Conservation (phyloP, 1,284 basidiomycete genomes). For the Ceratobasidium sp. region DNA sequence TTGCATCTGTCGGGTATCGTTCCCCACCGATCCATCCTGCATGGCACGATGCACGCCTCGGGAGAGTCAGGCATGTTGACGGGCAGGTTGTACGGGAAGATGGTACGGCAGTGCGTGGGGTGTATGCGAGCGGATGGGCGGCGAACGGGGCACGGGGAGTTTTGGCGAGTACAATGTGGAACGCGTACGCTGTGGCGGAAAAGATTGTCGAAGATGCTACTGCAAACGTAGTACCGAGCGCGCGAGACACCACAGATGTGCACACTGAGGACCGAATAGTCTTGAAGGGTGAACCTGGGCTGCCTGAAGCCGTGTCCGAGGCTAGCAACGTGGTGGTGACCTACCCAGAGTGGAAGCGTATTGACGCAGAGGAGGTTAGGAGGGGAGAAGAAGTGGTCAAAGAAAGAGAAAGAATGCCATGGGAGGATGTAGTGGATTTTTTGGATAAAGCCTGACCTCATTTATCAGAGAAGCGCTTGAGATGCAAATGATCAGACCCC, state of each 20-base stretch:
- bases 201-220: constrained; percentile 69
- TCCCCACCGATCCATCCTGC: constrained; percentile 56
- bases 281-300: constrained; percentile 54
- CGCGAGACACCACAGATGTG: constrained; percentile 59
- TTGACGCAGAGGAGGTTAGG: constrained; percentile 75
- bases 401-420: constrained; percentile 82
- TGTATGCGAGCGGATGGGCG: constrained; percentile 94
- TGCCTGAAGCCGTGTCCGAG: constrained; percentile 64
- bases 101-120: constrained; percentile 32
- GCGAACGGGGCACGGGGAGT: constrained; percentile 93
- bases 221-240: constrained; percentile 42
- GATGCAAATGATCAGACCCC: not conserved
- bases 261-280: constrained; percentile 59
- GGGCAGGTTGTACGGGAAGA: constrained; percentile 57
- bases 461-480: not conserved
- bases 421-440: constrained; percentile 57
- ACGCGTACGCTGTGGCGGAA: constrained; percentile 86
- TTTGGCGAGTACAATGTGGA: constrained; percentile 93
- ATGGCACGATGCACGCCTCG: constrained; percentile 68
- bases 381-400: constrained; percentile 72
- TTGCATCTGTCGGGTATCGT: constrained; percentile 91
- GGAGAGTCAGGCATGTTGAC: constrained; percentile 65
- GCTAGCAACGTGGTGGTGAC: constrained; percentile 66
- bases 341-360: constrained; percentile 76
- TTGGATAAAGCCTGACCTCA: constrained; percentile 32